Evolutionary conservation across 139 green algal species (phyloP).

Genomic region (Zygnema circumcarinatum): DNA sequence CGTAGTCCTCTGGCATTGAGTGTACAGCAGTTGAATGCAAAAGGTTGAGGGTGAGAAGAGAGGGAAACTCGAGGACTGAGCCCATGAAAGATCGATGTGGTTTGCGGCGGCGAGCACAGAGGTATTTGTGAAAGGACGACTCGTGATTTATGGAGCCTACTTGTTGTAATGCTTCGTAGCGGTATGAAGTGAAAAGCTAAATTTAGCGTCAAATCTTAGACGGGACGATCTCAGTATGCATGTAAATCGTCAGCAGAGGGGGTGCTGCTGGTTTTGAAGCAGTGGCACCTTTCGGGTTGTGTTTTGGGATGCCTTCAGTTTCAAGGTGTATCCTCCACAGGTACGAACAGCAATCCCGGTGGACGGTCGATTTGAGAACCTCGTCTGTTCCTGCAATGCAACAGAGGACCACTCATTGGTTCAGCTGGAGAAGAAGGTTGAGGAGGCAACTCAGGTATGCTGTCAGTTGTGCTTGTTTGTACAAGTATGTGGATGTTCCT

Average conservation of each 20-base stretch:
- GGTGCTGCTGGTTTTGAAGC: neutral
- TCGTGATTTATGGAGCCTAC: too few relatives aligned
- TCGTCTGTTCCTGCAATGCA: neutral
- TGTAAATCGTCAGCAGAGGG: neutral
- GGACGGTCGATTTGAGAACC: conserved; percentile 13
- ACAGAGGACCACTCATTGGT: neutral
- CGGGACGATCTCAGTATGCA: neutral
- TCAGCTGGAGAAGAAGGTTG: neutral
- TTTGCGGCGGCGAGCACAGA: too few relatives aligned
- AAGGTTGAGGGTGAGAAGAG: too few relatives aligned
- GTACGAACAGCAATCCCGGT: conserved; percentile 7
- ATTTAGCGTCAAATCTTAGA: too few relatives aligned
- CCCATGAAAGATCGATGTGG: too few relatives aligned
- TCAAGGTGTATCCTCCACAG: neutral
- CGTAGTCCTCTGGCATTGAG: neutral
- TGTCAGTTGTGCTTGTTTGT: neutral
- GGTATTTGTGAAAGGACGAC: too few relatives aligned
- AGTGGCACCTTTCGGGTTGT: neutral
- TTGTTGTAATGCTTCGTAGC: too few relatives aligned
- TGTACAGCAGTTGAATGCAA: neutral
- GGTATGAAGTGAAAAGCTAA: too few relatives aligned
- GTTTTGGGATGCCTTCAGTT: conserved; percentile 4
- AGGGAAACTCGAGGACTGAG: too few relatives aligned
- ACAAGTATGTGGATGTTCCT: neutral
- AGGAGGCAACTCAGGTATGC: too few relatives aligned